A percentile compares a stretch with the other conserved stretches of the same genome.
These are phyloP conservation scores for Auxenochlorella protothecoides DNA, from an alignment of 139 green algal species.

Conservation along the genomic window DNA sequence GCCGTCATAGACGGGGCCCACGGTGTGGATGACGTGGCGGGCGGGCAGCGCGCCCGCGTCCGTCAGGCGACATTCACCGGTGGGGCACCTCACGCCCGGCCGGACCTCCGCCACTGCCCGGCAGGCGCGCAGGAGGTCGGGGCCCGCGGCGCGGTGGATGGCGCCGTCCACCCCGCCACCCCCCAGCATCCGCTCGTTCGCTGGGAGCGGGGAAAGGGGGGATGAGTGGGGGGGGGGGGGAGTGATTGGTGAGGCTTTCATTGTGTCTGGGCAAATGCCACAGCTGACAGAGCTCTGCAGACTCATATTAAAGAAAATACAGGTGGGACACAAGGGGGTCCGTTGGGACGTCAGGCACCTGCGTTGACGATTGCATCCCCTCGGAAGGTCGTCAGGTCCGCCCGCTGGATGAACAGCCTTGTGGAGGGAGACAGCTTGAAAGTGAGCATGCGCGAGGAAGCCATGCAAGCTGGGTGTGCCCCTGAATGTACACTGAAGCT, in stretches of 20 bases:
- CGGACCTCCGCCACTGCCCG: constrained; percentile 36
- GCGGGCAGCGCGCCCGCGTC: constrained; percentile 48
- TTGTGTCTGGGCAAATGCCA: background rate
- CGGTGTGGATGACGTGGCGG: constrained; percentile 82
- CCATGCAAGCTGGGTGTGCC: too few relatives aligned
- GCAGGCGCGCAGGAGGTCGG: constrained; percentile 57
- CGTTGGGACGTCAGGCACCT: constrained; percentile 25
- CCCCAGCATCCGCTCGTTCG: constrained; percentile 78
- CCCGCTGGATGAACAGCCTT: constrained; percentile 38
- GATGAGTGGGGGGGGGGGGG: background rate
- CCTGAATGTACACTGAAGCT: too few relatives aligned
- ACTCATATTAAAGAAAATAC: background rate
- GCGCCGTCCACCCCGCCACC: constrained; percentile 79
- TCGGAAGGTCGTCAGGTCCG: constrained; percentile 57
- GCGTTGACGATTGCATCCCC: constrained; percentile 79
- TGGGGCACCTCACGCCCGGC: constrained; percentile 61
- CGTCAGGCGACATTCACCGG: constrained; percentile 54
- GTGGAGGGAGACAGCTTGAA: background rate
- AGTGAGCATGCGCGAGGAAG: background rate
- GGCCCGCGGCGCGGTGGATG: constrained; percentile 74
- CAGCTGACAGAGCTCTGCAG: too few relatives aligned
- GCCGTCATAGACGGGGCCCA: constrained; percentile 69
- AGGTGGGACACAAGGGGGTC: background rate
- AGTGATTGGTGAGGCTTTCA: background rate
- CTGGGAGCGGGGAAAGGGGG: constrained; percentile 21